Percentiles rank a stretch among this genome's conserved stretches.
phyloP scores from a whole-genome alignment of 352 stramenopile genomes.

The Blastocystis sp. region DNA sequence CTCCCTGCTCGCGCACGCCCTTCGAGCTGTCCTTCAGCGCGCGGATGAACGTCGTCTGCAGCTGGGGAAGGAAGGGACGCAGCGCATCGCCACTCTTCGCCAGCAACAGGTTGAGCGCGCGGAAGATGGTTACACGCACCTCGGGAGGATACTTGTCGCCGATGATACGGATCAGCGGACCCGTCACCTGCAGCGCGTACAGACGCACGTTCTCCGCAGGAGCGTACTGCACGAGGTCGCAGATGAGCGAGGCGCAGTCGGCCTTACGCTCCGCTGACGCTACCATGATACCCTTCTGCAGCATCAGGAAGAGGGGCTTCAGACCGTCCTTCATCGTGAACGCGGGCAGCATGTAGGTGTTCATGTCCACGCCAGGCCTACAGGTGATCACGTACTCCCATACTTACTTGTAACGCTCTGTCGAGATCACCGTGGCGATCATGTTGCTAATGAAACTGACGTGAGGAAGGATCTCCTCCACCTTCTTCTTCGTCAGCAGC shows the following conservation, averaged over 20 bases:
- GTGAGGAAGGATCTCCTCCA: constrained; percentile 82
- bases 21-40: constrained; percentile 75
- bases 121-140: constrained; percentile 93
- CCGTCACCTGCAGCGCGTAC: constrained; percentile 90
- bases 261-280: constrained; percentile 21
- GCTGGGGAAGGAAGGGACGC: constrained; percentile 96
- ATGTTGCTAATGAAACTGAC: constrained; percentile 89
- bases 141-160: constrained; percentile 89
- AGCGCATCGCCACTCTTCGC: constrained; percentile 85
- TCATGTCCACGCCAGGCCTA: constrained; percentile 11
- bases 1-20: constrained; percentile 78
- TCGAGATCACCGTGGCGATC: constrained; percentile 81
- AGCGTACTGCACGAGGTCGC: constrained; percentile 49
- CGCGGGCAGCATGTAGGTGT: constrained; percentile 35
- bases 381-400: constrained; percentile 70
- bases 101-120: constrained; percentile 87
- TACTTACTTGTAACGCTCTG: constrained; percentile 78
- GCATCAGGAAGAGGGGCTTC: constrained; percentile 36
- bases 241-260: constrained; percentile 36
- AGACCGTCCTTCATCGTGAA: constrained; percentile 35
- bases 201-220: constrained; percentile 57
- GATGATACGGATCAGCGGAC: constrained; percentile 93
- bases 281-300: constrained; percentile 53
- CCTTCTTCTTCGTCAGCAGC: constrained; percentile 77
- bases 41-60: constrained; percentile 98